Evolutionary conservation across 257 asterid genomes (phyloP).

Genomic region (Solanum tarijense): DNA sequence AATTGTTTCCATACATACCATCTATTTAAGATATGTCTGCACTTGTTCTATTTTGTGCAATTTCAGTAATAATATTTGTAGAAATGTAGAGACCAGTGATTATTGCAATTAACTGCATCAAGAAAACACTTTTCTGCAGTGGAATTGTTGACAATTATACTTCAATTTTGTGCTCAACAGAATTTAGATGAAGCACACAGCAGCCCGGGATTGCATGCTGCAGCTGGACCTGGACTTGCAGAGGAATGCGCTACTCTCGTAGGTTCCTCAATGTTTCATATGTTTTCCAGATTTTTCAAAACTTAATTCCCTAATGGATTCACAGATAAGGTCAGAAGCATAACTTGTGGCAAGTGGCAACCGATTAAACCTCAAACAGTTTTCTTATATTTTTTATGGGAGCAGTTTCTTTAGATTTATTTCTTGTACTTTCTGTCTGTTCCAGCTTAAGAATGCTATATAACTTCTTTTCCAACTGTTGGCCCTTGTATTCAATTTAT

Average conservation of each 20-base stretch:
- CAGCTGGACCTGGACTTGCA: slow-evolving; percentile 96
- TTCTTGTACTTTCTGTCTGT: not conserved
- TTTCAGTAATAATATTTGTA: not conserved
- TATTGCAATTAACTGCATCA: not conserved
- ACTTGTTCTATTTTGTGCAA: not conserved
- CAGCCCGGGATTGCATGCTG: slow-evolving; percentile 96
- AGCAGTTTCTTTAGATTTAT: not conserved
- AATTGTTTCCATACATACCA: not conserved
- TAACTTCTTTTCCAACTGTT: not conserved
- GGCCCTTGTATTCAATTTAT: not conserved
- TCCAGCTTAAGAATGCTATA: not conserved
- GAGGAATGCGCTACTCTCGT: slow-evolving; percentile 59
- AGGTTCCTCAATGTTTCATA: not conserved
- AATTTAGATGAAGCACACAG: slow-evolving; percentile 96
- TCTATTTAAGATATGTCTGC: not conserved
- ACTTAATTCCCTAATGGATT: not conserved
- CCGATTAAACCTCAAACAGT: not conserved
- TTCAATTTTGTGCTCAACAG: slow-evolving; percentile 32
- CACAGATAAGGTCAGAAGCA: not conserved
- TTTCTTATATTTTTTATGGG: not conserved
- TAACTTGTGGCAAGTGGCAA: not conserved
- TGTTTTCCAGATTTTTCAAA: not conserved
- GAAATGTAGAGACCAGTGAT: not conserved
- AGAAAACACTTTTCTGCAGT: not conserved
- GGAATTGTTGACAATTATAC: not conserved